Base-by-base conservation (phyloP, 208 protist species). In the Trypanosoma platydactyli region DNA sequence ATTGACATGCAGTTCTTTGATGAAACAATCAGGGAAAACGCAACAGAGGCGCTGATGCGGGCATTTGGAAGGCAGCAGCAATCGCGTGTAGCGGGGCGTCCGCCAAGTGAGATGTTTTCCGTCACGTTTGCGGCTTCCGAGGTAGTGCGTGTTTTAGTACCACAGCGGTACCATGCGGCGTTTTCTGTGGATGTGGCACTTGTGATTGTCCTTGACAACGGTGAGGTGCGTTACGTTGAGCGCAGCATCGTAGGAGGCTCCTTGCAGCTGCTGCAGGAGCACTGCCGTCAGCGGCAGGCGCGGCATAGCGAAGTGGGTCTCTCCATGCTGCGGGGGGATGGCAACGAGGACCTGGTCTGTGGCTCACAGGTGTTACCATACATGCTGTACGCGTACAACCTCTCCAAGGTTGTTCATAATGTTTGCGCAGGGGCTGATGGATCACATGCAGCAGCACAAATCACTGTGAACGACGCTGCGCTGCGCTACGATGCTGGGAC, bases 101-200 rank as follows among this genome's bases (percentile, higher is more conserved):
- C 64, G 15, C 38, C 71, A 57, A 86, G 67, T 41, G 76, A 77
- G 9, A 69, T 71, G 18, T 80, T 84, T 50, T 57, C 61, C 25
- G 64, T 66, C 30, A 57, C 68, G 13, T 85, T 88, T 58, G 38
- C 64, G 6, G 65, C 73, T 12, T 55, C 75, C 1, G 68, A 78
- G 51, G 79, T 90, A n/a, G 83, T 87, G 64, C 79, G 81, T 38
- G 54, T 89, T 35, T 61, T 93, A 25, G 68, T 67, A 44, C 83
- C 83, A 41, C 62, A 86, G 70, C 82, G 78, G 24, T 51, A 64
- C 55, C 81, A 77, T 35, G 79, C 80, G 3, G 76, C 81, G 22
- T 81, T 89, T 33, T 73, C 76, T 25, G 40, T 91, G 40, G 84
- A 91, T 58, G 70, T 88, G n/a, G 88, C 83, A 27, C 52, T 85